phyloP scores from a whole-genome alignment of 345 rosid species.

The Cochlearia excelsa region DNA sequence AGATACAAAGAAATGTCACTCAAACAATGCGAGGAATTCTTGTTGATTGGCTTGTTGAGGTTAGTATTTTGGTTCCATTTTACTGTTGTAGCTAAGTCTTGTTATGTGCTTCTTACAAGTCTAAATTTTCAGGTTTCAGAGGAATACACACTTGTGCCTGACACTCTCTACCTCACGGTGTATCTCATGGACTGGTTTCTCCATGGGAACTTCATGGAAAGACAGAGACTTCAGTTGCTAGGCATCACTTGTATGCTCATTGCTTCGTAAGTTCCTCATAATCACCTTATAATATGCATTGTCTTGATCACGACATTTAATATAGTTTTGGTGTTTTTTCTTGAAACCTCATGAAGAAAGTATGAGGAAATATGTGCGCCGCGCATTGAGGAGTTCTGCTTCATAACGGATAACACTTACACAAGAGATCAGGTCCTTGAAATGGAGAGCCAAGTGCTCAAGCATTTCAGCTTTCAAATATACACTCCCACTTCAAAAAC shows the following conservation, averaged over 20 bases:
- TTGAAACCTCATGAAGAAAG: conserved; percentile 47
- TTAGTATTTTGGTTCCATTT: conserved; percentile 23
- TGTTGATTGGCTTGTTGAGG: conserved; percentile 99
- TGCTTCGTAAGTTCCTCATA: conserved; percentile 68
- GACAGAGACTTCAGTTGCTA: conserved; percentile 78
- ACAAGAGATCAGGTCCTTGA: conserved; percentile 63
- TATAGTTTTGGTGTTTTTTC: conserved; percentile 11
- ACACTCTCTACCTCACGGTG: conserved; percentile 83
- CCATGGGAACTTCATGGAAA: conserved; percentile 60
- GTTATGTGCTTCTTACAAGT: conserved; percentile 11
- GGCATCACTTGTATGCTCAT: conserved; percentile 95
- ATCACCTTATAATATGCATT: conserved; percentile 3
- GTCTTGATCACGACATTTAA: neutral
- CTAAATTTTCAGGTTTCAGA: conserved; percentile 66
- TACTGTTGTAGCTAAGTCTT: neutral
- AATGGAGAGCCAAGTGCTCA: conserved; percentile 71
- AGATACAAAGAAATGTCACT: conserved; percentile 65
- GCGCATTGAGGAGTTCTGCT: conserved; percentile 82
- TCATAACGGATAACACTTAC: conserved; percentile 87
- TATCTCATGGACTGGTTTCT: conserved; percentile 80
- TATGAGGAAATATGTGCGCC: conserved; percentile 90
- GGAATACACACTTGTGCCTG: conserved; percentile 82
- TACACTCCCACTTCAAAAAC: conserved; percentile 73
- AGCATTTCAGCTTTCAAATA: conserved; percentile 64
- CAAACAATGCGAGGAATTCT: conserved; percentile 84